Percentiles rank a stretch among this genome's conserved stretches.
Evolutionary conservation across 2,329 filamentous ascomycete genomes (phyloP).

Genomic region (Chaetomium olivaceum): DNA sequence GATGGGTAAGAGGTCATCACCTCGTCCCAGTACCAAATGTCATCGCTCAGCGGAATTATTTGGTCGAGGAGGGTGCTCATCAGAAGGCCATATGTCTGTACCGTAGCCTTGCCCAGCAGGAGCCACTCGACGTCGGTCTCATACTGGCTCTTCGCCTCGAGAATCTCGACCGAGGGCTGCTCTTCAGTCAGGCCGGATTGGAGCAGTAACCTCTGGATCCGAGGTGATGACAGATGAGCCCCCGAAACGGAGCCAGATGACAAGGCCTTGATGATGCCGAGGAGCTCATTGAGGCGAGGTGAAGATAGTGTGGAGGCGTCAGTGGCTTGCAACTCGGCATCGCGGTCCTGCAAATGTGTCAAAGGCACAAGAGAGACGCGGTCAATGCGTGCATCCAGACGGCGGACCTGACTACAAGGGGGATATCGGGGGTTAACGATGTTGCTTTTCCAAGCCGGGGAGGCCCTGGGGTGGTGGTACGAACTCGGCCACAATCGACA

Average conservation of each 20-base stretch:
- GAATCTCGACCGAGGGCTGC: slow-evolving; percentile 27
- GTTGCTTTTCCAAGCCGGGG: slow-evolving; percentile 6
- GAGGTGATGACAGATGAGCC: slow-evolving; percentile 59
- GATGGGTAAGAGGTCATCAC: slow-evolving; percentile 76
- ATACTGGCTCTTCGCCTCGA: slow-evolving; percentile 50
- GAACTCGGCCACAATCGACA: slow-evolving; percentile 52
- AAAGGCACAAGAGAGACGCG: slow-evolving; percentile 54
- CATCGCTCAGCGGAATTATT: slow-evolving; percentile 78
- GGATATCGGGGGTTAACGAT: slow-evolving; percentile 26
- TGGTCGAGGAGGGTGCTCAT: slow-evolving; percentile 77
- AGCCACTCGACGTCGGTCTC: slow-evolving; percentile 87
- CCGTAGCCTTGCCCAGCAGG: slow-evolving; percentile 83
- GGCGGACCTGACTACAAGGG: slow-evolving; percentile 57
- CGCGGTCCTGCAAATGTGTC: slow-evolving; percentile 45
- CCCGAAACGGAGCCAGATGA: slow-evolving; percentile 68
- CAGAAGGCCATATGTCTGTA: slow-evolving; percentile 84
- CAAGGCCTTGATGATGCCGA: slow-evolving; percentile 68
- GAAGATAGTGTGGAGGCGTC: slow-evolving; percentile 48
- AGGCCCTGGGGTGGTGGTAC: slow-evolving; percentile 24
- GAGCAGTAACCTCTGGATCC: slow-evolving; percentile 62
- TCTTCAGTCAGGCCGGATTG: slow-evolving; percentile 57
- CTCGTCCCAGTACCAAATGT: slow-evolving; percentile 96
- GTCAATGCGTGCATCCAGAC: slow-evolving; percentile 66
- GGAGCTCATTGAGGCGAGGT: slow-evolving; percentile 60
- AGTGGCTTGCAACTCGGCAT: slow-evolving; percentile 33